Evolutionary conservation across 2,329 filamentous ascomycete genomes (phyloP).

Genomic region (Diaporthe sp.): DNA sequence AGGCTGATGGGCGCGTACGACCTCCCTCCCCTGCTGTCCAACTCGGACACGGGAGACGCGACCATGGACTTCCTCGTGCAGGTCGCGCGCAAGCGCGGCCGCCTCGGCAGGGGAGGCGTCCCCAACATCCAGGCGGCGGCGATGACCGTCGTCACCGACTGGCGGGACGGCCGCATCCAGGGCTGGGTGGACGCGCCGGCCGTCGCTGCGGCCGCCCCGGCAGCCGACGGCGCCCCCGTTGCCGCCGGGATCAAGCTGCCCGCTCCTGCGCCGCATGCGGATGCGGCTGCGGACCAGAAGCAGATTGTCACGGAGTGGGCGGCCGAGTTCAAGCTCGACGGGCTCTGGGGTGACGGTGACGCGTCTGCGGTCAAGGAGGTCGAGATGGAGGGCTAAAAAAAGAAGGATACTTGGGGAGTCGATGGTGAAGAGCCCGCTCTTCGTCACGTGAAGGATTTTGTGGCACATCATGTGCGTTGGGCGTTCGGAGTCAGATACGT

Average conservation of each 20-base stretch:
- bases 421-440: neutral
- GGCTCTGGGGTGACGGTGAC: conserved; percentile 83
- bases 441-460: neutral
- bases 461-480: neutral
- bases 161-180: conserved; percentile 94
- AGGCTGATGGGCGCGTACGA: conserved; percentile 89
- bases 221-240: conserved; percentile 40
- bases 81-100: conserved; percentile 91
- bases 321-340: conserved; percentile 94
- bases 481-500: conserved; percentile 25
- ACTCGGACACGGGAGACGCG: conserved; percentile 76
- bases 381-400: conserved; percentile 65
- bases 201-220: conserved; percentile 47
- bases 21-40: conserved; percentile 81
- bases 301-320: conserved; percentile 94
- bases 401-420: no score
- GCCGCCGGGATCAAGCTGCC: conserved; percentile 42
- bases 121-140: conserved; percentile 91
- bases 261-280: conserved; percentile 57
- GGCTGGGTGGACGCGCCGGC: conserved; percentile 88
- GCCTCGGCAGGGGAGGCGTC: conserved; percentile 88
- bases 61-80: conserved; percentile 95
- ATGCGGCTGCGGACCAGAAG: conserved; percentile 77
- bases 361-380: conserved; percentile 53
- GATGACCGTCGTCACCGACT: conserved; percentile 95